phyloP scores from a whole-genome alignment of 805 yeast genomes.

The Spathaspora arborariae region DNA sequence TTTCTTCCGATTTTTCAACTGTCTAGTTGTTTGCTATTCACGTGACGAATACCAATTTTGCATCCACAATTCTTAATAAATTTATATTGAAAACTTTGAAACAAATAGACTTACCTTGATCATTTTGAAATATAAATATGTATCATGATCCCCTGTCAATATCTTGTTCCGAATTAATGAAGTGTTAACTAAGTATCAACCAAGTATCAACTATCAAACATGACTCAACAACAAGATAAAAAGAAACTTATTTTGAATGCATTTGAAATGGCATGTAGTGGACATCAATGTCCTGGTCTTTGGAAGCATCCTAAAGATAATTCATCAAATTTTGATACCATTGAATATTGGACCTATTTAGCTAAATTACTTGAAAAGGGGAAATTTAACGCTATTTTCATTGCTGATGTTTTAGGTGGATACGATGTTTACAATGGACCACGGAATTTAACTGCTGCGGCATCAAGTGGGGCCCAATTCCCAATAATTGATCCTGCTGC shows the following conservation, averaged over 20 bases:
- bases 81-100: neutral
- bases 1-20: too few species aligned
- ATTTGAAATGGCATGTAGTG: conserved; percentile 29
- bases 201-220: neutral
- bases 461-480: conserved; percentile 27
- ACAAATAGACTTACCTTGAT: neutral
- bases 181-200: neutral
- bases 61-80: conserved; percentile 1
- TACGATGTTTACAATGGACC: conserved; percentile 43
- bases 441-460: conserved; percentile 30
- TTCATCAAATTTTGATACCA: conserved; percentile 20
- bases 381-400: conserved; percentile 34
- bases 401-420: conserved; percentile 40
- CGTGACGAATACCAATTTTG: conserved; percentile 1
- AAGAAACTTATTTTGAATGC: conserved; percentile 32
- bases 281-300: conserved; percentile 22
- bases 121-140: neutral
- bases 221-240: conserved; percentile 1
- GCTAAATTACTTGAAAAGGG: conserved; percentile 38
- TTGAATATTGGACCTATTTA: conserved; percentile 30
- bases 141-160: neutral
- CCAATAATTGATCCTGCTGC: conserved; percentile 39
- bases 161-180: too few species aligned
- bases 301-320: conserved; percentile 40
- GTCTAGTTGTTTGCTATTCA: neutral